Evolutionary conservation across 148 eudicot species (phyloP), one percentile per base, ranked within the genome.

Genomic region (Polygonum aviculare): DNA sequence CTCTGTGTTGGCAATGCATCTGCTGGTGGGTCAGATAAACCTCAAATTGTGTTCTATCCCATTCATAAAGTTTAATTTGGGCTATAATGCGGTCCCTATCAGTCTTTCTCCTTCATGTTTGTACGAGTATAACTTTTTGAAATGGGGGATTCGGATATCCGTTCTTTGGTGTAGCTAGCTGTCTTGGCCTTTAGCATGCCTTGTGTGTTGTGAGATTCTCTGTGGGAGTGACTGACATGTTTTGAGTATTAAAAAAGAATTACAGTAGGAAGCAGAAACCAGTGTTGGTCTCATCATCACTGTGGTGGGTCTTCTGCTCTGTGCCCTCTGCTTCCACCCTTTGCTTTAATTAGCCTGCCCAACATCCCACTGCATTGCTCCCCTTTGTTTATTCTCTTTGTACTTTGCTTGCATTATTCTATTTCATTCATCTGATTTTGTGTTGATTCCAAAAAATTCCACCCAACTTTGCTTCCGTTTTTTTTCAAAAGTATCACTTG

Each of bases 221-320:
- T 31, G 69, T 26, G 36, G 8, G 36, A 7, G 35, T 60, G 36
- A 8, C 69, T 60, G 69, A 60, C 69, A 60, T 60, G 38, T 12
- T 60, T 26, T 26, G 38, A 60, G 11, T 26, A 60, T 31, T 60
- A 60, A 9, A 26, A 11, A 60, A 31, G 31, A 21, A 57, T 26
- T 26, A 26, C 31, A 26, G 31, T 57, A 21, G 5, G 19, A 44
- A 44, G 47, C 47, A 55, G 22, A 57, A 19, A 57, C 38, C 38
- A 60, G 69, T 60, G 69, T 60, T 60, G 69, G 38, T 60, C 60
- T 31, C 72, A 67, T 67, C 72, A 67, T 67, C 69, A 62, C 19
- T 12, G 39, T 63, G 18, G 45, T 67, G 72, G 72, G 45, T 67
- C 41, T 67, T 5, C 72, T 67, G 22, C 60, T 54, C 26, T 54